phyloP scores from a whole-genome alignment of 306 rosid species.

The Casuarina equisetifolia region DNA sequence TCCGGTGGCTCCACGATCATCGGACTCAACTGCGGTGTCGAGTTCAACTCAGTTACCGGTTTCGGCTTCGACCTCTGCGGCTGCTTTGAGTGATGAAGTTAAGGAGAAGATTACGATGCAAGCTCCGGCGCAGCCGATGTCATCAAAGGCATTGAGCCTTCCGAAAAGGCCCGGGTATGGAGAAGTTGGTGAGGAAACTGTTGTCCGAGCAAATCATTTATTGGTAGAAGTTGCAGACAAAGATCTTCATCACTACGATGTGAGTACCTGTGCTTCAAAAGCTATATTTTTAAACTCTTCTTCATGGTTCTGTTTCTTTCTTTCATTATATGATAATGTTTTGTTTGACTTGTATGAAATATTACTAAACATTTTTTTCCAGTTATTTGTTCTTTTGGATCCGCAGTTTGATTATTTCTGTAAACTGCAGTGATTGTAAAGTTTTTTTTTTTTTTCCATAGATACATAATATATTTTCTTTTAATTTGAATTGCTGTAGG shows the following conservation, averaged over 20 bases:
- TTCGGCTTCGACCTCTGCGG: not conserved
- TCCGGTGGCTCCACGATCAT: too few relatives aligned
- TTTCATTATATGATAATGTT: too few relatives aligned
- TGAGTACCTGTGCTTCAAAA: conserved; percentile 15
- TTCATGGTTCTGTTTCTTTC: too few relatives aligned
- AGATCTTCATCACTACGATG: conserved; percentile 60
- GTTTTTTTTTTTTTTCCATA: too few relatives aligned
- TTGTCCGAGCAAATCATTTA: conserved; percentile 64
- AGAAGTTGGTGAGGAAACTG: conserved; percentile 10
- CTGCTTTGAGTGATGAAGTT: not conserved
- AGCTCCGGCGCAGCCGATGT: conserved; percentile 33
- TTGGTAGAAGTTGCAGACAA: conserved; percentile 30
- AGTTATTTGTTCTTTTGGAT: too few relatives aligned
- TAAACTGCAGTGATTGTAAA: too few relatives aligned
- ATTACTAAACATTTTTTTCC: too few relatives aligned
- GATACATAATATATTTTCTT: too few relatives aligned
- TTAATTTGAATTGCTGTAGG: conserved; percentile 38
- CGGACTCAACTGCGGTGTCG: not conserved
- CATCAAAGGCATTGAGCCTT: conserved; percentile 31
- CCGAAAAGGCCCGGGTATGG: conserved; percentile 56
- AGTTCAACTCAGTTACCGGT: conserved; percentile 10
- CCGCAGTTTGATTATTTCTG: too few relatives aligned
- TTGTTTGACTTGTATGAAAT: too few relatives aligned
- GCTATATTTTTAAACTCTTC: too few relatives aligned
- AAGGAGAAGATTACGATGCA: conserved; percentile 29